These are phyloP conservation scores for Athelia sp. DNA, from an alignment of 1,284 basidiomycete species.

Conservation along the genomic window DNA sequence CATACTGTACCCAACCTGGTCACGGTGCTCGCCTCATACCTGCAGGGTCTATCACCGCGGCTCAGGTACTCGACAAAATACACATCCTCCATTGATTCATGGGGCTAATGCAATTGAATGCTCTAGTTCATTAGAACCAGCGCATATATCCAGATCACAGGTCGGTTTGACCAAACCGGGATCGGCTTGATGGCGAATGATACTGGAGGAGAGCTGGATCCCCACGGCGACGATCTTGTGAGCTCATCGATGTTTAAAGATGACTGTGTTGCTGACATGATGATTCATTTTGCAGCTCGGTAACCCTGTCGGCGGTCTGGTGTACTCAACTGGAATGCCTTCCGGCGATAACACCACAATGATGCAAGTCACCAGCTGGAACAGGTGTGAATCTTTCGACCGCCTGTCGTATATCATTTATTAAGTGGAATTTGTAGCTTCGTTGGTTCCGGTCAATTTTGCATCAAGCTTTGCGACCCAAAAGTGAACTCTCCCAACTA, in stretches of 20 bases:
- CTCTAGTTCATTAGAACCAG: conserved; percentile 39
- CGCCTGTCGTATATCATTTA: not conserved
- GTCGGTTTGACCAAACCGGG: conserved; percentile 39
- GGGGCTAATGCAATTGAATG: not conserved
- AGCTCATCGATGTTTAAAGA: conserved; percentile 33
- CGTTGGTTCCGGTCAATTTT: conserved; percentile 4
- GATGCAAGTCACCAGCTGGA: conserved; percentile 1
- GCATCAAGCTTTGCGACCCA: conserved; percentile 27
- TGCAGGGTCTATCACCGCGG: conserved; percentile 45
- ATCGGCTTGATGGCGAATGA: conserved; percentile 38
- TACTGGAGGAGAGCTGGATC: conserved; percentile 44
- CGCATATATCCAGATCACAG: conserved; percentile 42
- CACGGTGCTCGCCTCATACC: conserved; percentile 55
- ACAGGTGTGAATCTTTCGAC: not conserved
- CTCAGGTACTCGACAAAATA: conserved; percentile 35
- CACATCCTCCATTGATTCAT: conserved; percentile 29
- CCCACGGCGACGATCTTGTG: conserved; percentile 38
- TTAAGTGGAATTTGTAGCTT: not conserved
- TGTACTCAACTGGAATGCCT: conserved; percentile 33
- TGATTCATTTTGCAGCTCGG: conserved; percentile 23
- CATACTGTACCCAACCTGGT: conserved; percentile 24
- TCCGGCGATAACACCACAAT: not conserved
- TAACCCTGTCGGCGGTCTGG: conserved; percentile 50
- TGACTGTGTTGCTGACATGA: conserved; percentile 17
- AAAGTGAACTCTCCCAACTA: conserved; percentile 38